Evolutionary conservation across 2,329 filamentous ascomycete genomes (phyloP), one percentile per base, ranked within the genome.

Genomic region (Xylaria sp.): DNA sequence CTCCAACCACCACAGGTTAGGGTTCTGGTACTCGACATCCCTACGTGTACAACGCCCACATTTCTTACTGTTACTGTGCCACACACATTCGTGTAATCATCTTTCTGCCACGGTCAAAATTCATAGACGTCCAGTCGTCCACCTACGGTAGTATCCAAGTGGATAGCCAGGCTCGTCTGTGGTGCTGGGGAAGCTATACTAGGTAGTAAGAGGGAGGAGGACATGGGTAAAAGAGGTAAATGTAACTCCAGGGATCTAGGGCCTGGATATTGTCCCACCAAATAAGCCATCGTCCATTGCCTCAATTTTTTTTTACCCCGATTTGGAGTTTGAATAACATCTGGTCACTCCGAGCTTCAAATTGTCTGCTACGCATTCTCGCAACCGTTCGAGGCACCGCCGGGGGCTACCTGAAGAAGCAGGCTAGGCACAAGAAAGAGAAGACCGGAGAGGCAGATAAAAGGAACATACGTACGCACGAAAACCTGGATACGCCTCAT

Each of bases 11-110:
- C 11, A 51, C 36, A 10, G 26, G 38, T n/a, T 57, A 44, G 44
- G 53, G 65, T 26, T 64, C 38, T 59, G 31, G 23, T 59, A 48
- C 56, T 56, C 36, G 53, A 56, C 31, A 28, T 40, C 36, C 44
- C 66, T 64, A 33, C 48, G 53, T 63, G 59, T 44, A 58, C 61
- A 51, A 49, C 57, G 31, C 60, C 66, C 66, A 61, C 66, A 68
- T 53, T 49, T 61, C 60, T 48, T 46, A 63, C 49, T 48, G 20
- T 26, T 28, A 59, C 46, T 59, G 13, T 65, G 36, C 51, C 54
- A 42, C 26, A 51, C 42, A 17, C 28, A 58, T 60, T 61, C 51
- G 9, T 51, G 49, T 65, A 58, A 61, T 61, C 66, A 28, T 40
- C 26, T 20, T 23, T 57, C 42, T 20, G 31, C 51, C 53, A 15